Base-by-base conservation (phyloP, 495 filamentous ascomycete species). In the Friedmanniomyces simplex region DNA sequence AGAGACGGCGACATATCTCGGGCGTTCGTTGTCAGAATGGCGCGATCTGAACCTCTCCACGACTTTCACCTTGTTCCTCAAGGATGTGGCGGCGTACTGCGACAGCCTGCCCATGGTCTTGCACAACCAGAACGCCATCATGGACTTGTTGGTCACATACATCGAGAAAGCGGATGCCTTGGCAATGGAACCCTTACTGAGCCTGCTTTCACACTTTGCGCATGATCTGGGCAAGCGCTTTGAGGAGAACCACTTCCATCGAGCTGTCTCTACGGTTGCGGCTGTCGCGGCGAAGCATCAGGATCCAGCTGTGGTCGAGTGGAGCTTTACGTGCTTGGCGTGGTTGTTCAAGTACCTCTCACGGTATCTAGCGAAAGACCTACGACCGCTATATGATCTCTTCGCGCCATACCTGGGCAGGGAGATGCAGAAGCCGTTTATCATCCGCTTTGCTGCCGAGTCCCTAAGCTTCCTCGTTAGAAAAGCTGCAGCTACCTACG, bases 311-410 rank as follows among this genome's bases (percentile, higher is more conserved):
- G 87, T 89, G 16, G 84, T 94, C 36, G 90, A 99, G 73, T 97
- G 93, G 94, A 91, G 89, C 55, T 97, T 99, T 68, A 89, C 82
- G 46, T 90, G 88, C 64, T 77, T 99, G 14, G 89, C 93, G 59
- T 96, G 94, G 80, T 79, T 96, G 18, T 94, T 97, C 79, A 99
- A 97, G 67, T 97, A 95, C 63, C 79, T 99, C 20, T 91, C 89
- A 2, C 80, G 87, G 45, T 76, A 96, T 8, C 67, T 99, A 22
- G 86, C 88, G 0, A 85, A 88, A 4, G 87, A 99, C 66, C 72
- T 97, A 52, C 77, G 88, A 61, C 87, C 91, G 25, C 79, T 94
- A 7, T 88, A 87, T 65, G 78, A 86, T 61, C 80, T 89, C 37
- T 82, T 97, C 74, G 81, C 88, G 11, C 87, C 91, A 7, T 78